phyloP scores from a whole-genome alignment of 2,329 filamentous ascomycete species.

The Aureobasidium uvarum region DNA sequence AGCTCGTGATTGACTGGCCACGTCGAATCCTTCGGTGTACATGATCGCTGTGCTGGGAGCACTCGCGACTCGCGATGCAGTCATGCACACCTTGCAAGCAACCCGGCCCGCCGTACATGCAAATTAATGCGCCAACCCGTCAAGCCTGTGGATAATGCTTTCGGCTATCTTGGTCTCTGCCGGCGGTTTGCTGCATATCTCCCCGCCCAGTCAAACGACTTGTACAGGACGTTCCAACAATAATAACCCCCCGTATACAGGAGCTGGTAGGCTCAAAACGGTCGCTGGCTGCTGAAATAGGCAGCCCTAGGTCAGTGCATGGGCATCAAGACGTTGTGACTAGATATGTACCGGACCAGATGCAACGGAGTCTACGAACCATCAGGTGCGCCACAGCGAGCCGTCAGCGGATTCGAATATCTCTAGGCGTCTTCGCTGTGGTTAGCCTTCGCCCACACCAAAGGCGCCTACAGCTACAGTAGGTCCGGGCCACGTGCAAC shows the following conservation, averaged over 20 bases:
- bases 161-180: conserved; percentile 20
- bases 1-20: conserved; percentile 15
- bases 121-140: conserved; percentile 18
- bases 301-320: background rate
- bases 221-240: conserved; percentile 13
- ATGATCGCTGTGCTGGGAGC: conserved; percentile 4
- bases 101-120: conserved; percentile 8
- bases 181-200: conserved; percentile 14
- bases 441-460: background rate
- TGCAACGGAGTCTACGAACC: conserved; percentile 6
- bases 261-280: background rate
- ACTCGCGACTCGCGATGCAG: background rate
- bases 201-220: conserved; percentile 11
- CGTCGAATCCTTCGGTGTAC: conserved; percentile 13
- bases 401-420: background rate
- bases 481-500: conserved; percentile 13
- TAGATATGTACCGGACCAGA: background rate
- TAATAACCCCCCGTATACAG: background rate
- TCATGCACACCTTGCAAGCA: conserved; percentile 10
- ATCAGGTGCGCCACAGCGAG: conserved; percentile 17
- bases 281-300: conserved; percentile 4
- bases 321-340: background rate
- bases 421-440: conserved; percentile 13
- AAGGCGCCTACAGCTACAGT: background rate
- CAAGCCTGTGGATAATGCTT: background rate